Evolutionary conservation across 2,329 filamentous ascomycete species (phyloP), one percentile per base, ranked within the genome.

Genomic region (Lasiodiplodia hormozganensis): DNA sequence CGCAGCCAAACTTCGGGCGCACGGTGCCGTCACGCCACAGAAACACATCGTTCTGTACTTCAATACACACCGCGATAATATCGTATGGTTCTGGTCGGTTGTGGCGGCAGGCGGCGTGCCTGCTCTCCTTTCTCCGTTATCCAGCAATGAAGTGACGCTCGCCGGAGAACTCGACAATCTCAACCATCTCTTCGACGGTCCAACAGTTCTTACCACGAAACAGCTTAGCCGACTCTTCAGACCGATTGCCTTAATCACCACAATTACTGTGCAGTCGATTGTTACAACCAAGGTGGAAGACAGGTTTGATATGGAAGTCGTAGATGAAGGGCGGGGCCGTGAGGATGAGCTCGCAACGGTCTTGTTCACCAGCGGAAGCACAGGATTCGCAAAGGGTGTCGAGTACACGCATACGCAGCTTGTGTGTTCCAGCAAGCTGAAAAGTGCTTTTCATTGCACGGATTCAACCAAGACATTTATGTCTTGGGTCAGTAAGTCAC

Each of bases 331-430:
- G 0, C 21, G 57, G 6, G 67, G 51, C 21, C 31, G 38, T 12
- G 58, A 64, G 6, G 67, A 68, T 28, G 60, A 57, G 38, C 28
- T 68, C 5, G 60, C 67, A 11, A 38, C 58, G 3, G 18, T 68
- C 16, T 16, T 68, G 6, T 68, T 68, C 21, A 68, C 67, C n/a
- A 64, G 58, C 25, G 85, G 86, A 3, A 84, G 81, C 70, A 85
- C 83, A 21, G 85, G 85, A 2, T 80, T 82, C 62, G 76, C 83
- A 4, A 88, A 87, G 72, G 85, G 84, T 0, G 85, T 87, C 0
- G 71, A 69, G 1, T 75, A 87, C 0, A 78, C 74, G 0, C 81
- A 86, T 67, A 62, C 69, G 0, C 84, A 86, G 71, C 71, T 86
- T 0, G 54, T 85, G 0, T 3, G 5, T 21, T 64, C 58, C 12